Evolutionary conservation across 2,329 filamentous ascomycete genomes (phyloP).

Genomic region (Paraphoma sp.): DNA sequence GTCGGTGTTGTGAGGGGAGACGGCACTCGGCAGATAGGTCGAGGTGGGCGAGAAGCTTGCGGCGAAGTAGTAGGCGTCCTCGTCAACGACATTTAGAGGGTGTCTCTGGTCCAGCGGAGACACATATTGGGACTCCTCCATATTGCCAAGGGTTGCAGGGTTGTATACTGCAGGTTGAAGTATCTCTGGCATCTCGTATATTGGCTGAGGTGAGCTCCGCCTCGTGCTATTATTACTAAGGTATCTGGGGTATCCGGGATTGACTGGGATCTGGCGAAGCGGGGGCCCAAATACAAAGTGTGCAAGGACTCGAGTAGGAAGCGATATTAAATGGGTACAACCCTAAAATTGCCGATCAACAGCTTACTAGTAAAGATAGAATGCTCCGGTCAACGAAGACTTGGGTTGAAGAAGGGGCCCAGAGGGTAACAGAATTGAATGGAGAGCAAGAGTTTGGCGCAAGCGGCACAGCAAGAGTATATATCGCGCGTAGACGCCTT

Average conservation of each 20-base stretch:
- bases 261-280: constrained; percentile 22
- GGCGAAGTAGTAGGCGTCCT: constrained; percentile 49
- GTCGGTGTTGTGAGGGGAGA: constrained; percentile 56
- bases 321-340: constrained; percentile 46
- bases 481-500: constrained; percentile 45
- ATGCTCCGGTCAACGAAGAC: constrained; percentile 56
- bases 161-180: constrained; percentile 59
- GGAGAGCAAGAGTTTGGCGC: constrained; percentile 34
- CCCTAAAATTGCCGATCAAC: constrained; percentile 52
- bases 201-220: constrained; percentile 46
- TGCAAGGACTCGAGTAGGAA: constrained; percentile 27
- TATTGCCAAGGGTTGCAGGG: constrained; percentile 33
- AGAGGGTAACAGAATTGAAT: constrained; percentile 45
- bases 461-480: constrained; percentile 38
- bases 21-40: constrained; percentile 35
- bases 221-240: constrained; percentile 47
- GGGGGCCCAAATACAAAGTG: constrained; percentile 28
- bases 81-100: constrained; percentile 68
- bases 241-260: constrained; percentile 36
- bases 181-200: constrained; percentile 54
- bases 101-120: constrained; percentile 65
- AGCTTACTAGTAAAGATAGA: constrained; percentile 46
- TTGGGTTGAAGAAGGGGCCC: constrained; percentile 32
- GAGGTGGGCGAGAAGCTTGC: constrained; percentile 44
- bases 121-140: constrained; percentile 32